A percentile compares a stretch with the other conserved stretches of the same genome.
Conservation (phyloP, 2,329 filamentous ascomycete species). For the Botrytis aclada region DNA sequence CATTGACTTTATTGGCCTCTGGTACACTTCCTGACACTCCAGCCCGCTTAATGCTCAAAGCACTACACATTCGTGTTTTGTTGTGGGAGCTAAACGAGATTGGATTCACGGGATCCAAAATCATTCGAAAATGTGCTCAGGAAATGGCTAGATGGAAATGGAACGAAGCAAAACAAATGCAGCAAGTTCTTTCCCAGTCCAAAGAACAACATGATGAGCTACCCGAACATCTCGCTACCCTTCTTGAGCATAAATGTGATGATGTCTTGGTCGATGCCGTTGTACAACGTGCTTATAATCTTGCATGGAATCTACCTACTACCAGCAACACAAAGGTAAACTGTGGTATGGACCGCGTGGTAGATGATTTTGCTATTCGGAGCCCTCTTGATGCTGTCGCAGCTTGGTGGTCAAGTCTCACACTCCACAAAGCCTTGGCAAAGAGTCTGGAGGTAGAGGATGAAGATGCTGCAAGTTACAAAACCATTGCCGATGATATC, state of each 20-base stretch:
- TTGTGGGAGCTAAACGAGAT: slow-evolving; percentile 73
- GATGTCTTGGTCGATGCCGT: slow-evolving; percentile 75
- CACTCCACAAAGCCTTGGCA: slow-evolving; percentile 67
- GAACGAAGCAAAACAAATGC: slow-evolving; percentile 72
- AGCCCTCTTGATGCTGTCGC: slow-evolving; percentile 87
- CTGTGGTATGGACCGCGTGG: slow-evolving; percentile 75
- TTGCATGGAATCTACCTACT: slow-evolving; percentile 82
- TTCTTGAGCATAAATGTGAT: slow-evolving; percentile 78
- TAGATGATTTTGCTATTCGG: slow-evolving; percentile 79
- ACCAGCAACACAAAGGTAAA: slow-evolving; percentile 63
- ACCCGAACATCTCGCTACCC: slow-evolving; percentile 69
- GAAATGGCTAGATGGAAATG: slow-evolving; percentile 74
- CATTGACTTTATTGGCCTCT: slow-evolving; percentile 83
- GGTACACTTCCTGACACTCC: slow-evolving; percentile 83
- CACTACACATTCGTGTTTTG: slow-evolving; percentile 84
- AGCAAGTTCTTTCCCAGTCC: slow-evolving; percentile 46
- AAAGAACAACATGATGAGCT: slow-evolving; percentile 56
- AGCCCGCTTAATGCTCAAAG: slow-evolving; percentile 82
- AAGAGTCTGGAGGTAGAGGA: slow-evolving; percentile 57
- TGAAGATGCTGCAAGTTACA: slow-evolving; percentile 43
- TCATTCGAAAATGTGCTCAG: slow-evolving; percentile 67
- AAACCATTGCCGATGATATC: slow-evolving; percentile 50
- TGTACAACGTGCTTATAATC: slow-evolving; percentile 81
- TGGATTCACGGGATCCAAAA: slow-evolving; percentile 59
- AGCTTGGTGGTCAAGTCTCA: slow-evolving; percentile 81